A percentile compares a stretch with the other conserved stretches of the same genome.
Conservation (phyloP, 2,329 filamentous ascomycete genomes). For the Beauveria varroae region DNA sequence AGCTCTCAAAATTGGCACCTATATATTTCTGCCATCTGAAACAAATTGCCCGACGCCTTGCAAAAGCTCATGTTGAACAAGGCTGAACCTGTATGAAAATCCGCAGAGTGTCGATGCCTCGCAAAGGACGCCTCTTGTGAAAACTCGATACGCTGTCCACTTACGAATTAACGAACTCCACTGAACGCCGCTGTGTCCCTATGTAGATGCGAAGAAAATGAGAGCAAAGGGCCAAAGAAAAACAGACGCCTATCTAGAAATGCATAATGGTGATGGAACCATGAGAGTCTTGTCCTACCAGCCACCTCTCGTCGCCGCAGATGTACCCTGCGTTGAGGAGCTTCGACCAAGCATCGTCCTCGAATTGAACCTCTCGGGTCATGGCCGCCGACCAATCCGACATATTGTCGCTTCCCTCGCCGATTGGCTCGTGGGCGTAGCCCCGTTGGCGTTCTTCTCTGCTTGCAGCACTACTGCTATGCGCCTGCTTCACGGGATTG, state of each 20-base stretch:
- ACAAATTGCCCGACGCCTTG: neutral
- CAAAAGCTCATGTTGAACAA: neutral
- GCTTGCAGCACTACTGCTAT: neutral
- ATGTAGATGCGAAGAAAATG: neutral
- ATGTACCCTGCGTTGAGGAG: conserved; percentile 46
- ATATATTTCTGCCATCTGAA: neutral
- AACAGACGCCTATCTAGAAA: conserved; percentile 32
- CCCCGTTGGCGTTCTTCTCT: neutral
- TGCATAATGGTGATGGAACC: conserved; percentile 45
- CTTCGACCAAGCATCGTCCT: conserved; percentile 36
- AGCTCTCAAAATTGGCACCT: neutral
- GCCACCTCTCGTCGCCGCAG: conserved; percentile 51
- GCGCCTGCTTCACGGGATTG: neutral
- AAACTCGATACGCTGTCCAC: neutral
- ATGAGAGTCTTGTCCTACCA: conserved; percentile 49
- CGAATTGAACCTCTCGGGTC: conserved; percentile 31
- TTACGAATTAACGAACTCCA: no score
- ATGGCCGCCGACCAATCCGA: neutral
- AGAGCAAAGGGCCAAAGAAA: neutral
- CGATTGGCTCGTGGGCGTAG: neutral
- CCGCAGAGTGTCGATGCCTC: neutral
- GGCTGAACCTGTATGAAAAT: neutral
- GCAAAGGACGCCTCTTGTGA: neutral
- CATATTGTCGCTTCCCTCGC: neutral
- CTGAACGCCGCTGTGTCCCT: neutral